Base-by-base conservation (phyloP, 352 stramenopile genomes). In the Thraustotheca clavata region DNA sequence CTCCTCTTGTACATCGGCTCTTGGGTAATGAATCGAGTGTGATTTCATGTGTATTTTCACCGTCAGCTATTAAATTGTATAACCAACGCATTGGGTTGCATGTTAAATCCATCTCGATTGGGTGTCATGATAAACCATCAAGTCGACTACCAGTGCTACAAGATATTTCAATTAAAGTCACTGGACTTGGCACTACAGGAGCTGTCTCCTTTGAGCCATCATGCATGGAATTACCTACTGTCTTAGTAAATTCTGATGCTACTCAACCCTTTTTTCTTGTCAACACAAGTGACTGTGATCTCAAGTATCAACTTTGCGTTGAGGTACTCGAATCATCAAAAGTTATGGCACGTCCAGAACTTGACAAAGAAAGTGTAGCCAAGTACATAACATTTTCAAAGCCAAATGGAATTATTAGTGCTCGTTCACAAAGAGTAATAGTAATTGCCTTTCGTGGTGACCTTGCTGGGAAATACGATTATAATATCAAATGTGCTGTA, bases 281-380 rank as follows among this genome's bases (percentile, higher is more conserved):
- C 3, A 96, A 96, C 60, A 69, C 70, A 4, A 83, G 74, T 33
- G 87, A 96, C 62, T 94, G 82, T 49, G 88, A 94, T 46, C 70
- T 91, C 6, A 52, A 75, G 27, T 90, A 75, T 47, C 55, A 52
- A 29, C 43, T 91, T 35, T 41, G 70, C 38, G 57, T 55, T 31
- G 14, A 18, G 0, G 14, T 26, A 0, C 38, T 26, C n/a, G 12
- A 38, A n/a, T 14, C 24, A n/a, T 24, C 38, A 8, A 24, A 27
- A 22, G 18, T 43, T 34, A 49, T 49, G 14, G 39, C 38, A 31
- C 18, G 35, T 5, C 14, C 24, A 1, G 4, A 47, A 4, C 33
- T 47, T 1, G 29, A 47, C n/a, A 49, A 31, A 12, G 11, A 1
- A 20, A 3, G 26, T 7, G 11, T 16, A 12, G 38, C 33, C 33